Conservation (phyloP, 768 basidiomycete genomes). For the Leccinum disarticulatum region DNA sequence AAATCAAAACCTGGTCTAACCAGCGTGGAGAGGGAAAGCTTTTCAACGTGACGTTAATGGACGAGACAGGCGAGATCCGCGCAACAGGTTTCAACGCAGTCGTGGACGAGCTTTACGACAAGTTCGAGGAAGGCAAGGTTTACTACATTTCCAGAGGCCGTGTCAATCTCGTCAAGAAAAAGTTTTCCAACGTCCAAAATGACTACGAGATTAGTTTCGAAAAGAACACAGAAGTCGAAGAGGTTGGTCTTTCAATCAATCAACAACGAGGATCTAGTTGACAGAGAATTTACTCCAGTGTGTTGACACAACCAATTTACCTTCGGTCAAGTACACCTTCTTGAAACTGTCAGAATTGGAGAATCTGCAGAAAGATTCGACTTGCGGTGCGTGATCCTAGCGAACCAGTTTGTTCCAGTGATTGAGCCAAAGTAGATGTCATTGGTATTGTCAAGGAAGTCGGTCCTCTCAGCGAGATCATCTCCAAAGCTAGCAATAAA, state of each 20-base stretch:
- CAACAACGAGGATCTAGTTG: background rate
- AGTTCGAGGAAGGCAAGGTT: slow-evolving; percentile 87
- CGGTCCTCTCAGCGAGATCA: slow-evolving; percentile 65
- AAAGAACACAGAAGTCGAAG: slow-evolving; percentile 78
- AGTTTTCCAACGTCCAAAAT: slow-evolving; percentile 85
- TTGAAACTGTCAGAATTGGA: slow-evolving; percentile 62
- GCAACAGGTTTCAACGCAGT: slow-evolving; percentile 88
- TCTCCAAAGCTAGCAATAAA: slow-evolving; percentile 65
- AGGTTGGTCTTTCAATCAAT: slow-evolving; percentile 46
- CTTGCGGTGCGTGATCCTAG: slow-evolving; percentile 59
- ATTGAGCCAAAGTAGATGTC: slow-evolving; percentile 58
- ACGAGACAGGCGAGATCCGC: slow-evolving; percentile 89
- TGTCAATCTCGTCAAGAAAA: slow-evolving; percentile 95
- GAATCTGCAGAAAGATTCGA: slow-evolving; percentile 71
- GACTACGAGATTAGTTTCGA: slow-evolving; percentile 95
- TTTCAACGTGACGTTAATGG: slow-evolving; percentile 91
- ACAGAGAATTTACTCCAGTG: slow-evolving; percentile 51
- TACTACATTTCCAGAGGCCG: slow-evolving; percentile 89
- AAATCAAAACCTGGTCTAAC: slow-evolving; percentile 89
- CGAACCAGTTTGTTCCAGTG: background rate
- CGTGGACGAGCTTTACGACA: slow-evolving; percentile 81
- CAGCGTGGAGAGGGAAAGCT: slow-evolving; percentile 90
- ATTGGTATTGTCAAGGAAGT: slow-evolving; percentile 84
- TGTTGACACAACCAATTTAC: slow-evolving; percentile 71
- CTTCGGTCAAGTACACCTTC: slow-evolving; percentile 85